Evolutionary conservation across 2,329 filamentous ascomycete species (phyloP).

Genomic region (Colletotrichum limetticola): DNA sequence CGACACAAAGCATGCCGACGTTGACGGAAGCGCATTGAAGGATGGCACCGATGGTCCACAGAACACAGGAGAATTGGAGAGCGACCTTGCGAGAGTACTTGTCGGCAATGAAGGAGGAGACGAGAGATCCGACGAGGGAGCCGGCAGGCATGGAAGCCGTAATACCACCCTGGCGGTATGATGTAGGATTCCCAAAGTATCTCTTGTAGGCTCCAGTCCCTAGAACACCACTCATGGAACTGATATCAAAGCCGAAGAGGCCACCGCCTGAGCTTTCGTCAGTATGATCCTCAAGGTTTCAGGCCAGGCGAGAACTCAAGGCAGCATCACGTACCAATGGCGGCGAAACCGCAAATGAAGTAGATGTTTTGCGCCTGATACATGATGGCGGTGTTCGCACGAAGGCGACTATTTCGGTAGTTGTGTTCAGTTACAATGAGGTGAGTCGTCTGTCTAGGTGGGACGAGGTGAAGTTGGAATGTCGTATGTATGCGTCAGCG

Average conservation of each 20-base stretch:
- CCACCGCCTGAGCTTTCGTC: slow-evolving; percentile 66
- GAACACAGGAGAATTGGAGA: slow-evolving; percentile 59
- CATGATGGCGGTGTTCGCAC: slow-evolving; percentile 43
- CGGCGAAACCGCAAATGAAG: slow-evolving; percentile 70
- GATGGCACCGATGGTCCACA: slow-evolving; percentile 62
- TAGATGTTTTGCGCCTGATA: slow-evolving; percentile 64
- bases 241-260: slow-evolving; percentile 84
- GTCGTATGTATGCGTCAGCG: slow-evolving; percentile 6
- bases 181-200: slow-evolving; percentile 73
- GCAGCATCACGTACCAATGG: slow-evolving; percentile 59
- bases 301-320: not conserved
- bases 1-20: slow-evolving; percentile 77
- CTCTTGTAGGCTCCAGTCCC: slow-evolving; percentile 76
- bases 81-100: slow-evolving; percentile 59
- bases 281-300: not conserved
- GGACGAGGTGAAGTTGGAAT: not conserved
- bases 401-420: not conserved
- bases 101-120: slow-evolving; percentile 63
- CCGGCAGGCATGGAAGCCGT: slow-evolving; percentile 80
- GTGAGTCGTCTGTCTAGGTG: not conserved
- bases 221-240: slow-evolving; percentile 76
- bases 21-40: slow-evolving; percentile 73
- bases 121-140: slow-evolving; percentile 69
- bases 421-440: not conserved
- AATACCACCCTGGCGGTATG: slow-evolving; percentile 74